Base-by-base conservation (phyloP, 148 eudicot genomes). In the Chenopodium suecicum region DNA sequence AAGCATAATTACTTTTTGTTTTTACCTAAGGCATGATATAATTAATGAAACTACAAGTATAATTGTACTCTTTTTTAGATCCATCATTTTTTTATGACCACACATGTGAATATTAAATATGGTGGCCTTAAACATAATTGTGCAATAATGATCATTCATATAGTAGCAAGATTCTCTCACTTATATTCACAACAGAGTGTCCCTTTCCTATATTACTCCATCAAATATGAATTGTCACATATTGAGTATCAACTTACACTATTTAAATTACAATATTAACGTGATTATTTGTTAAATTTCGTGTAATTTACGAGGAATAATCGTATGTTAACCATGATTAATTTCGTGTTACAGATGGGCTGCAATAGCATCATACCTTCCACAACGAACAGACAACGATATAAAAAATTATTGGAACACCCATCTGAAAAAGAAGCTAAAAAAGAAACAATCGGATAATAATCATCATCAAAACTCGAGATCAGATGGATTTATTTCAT, bases 351-450 rank as follows among this genome's bases (percentile, higher is more conserved):
- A 70, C 74, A 84, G 86, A 84, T 84, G 86, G 86, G 86, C 86
- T 9, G 86, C 86, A 11, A 84, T 84, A 31, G 86, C 86, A 80
- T 84, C 86, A 2, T 84, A 84, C 58, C 86, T 84, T 62, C 86
- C 86, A 1, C 80, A 84, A 13, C 76, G 86, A 2, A 84, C 86
- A 20, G 86, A 84, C 66, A 84, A 84, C 46, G 86, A 84, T 19
- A 80, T 84, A 66, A 84, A 84, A 48, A 84, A 84, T 32, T 84
- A 84, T 37, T 84, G 86, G 86, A 84, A 84, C 65, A 84, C 86
- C 4, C 86, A 84, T 80, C 83, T 84, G 1, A 84, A 80, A 64
- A 84, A 84, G 80, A 84, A 84, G 77, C 77, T 84, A 4, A 80
- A 25, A 17, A 80, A 80, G 13, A 67, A 23, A 1, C 70, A 68